A percentile compares a stretch with the other conserved stretches of the same genome.
Evolutionary conservation across 768 basidiomycete species (phyloP).

Genomic region (Pholiota conissans): DNA sequence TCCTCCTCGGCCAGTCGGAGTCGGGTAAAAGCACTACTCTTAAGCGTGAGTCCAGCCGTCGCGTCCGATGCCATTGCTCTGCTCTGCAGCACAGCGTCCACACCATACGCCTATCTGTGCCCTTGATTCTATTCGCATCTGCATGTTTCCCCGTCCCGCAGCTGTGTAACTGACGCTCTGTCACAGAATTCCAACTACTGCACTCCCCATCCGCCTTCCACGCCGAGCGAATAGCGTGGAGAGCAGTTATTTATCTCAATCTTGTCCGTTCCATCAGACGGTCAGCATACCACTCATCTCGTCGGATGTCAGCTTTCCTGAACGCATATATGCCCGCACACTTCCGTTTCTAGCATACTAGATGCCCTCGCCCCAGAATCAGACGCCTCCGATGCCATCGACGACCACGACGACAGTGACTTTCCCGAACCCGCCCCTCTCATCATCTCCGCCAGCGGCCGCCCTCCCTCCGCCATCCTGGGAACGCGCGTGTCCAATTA

Average conservation of each 20-base stretch:
- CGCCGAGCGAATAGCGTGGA: slow-evolving; percentile 82
- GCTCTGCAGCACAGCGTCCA: neutral
- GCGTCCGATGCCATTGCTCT: neutral
- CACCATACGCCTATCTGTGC: neutral
- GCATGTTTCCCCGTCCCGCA: neutral
- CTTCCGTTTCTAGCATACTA: slow-evolving; percentile 53
- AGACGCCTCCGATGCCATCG: slow-evolving; percentile 52
- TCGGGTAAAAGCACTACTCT: slow-evolving; percentile 88
- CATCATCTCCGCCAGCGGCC: slow-evolving; percentile 50
- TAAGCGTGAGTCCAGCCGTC: slow-evolving; percentile 65
- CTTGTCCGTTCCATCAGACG: slow-evolving; percentile 80
- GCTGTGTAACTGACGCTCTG: slow-evolving; percentile 3
- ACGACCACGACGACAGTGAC: slow-evolving; percentile 59
- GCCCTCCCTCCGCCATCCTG: slow-evolving; percentile 50
- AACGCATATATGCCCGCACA: slow-evolving; percentile 1
- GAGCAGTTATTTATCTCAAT: slow-evolving; percentile 86
- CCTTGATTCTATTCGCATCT: neutral
- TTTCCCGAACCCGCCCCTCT: slow-evolving; percentile 49
- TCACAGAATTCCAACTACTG: slow-evolving; percentile 78
- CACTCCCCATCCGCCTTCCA: slow-evolving; percentile 77
- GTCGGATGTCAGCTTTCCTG: slow-evolving; percentile 11
- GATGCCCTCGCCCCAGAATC: slow-evolving; percentile 70
- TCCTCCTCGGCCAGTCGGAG: slow-evolving; percentile 86
- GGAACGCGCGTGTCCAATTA: slow-evolving; percentile 55
- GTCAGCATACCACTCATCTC: slow-evolving; percentile 34